Conservation (phyloP, 2,329 filamentous ascomycete genomes). For the Tolypocladium inflatum region DNA sequence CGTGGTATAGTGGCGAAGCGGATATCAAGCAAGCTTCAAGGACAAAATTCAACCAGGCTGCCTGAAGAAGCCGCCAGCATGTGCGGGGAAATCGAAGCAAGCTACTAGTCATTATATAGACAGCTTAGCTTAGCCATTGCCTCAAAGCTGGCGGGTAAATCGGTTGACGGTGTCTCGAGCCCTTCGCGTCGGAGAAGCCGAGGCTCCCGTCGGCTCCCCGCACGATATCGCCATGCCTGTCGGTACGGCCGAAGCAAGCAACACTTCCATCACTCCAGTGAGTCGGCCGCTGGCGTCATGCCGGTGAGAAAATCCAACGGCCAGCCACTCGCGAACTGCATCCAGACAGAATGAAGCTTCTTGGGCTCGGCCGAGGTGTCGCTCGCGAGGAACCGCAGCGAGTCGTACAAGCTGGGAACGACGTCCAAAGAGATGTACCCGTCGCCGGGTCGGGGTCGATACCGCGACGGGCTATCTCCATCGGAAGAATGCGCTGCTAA, state of each 20-base stretch:
- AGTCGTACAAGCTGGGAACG: conserved; percentile 1
- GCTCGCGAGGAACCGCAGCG: conserved; percentile 2
- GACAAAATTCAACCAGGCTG: background rate
- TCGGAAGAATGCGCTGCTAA: background rate
- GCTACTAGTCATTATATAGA: background rate
- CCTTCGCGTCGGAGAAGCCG: background rate
- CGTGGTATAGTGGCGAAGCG: background rate
- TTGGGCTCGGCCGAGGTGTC: conserved; percentile 1
- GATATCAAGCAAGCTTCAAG: background rate
- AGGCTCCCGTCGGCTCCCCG: background rate
- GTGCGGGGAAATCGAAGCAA: background rate
- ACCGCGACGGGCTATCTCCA: background rate
- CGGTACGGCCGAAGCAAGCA: background rate
- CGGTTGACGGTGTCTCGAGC: background rate
- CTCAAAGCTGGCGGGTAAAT: background rate
- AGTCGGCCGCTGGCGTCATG: background rate
- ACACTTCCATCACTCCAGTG: background rate
- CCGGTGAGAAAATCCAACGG: background rate
- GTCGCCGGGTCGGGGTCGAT: conserved; percentile 2
- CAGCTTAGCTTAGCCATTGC: background rate
- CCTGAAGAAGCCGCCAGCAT: background rate
- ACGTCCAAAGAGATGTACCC: background rate
- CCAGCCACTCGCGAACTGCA: conserved; percentile 2
- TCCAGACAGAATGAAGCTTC: conserved; percentile 2
- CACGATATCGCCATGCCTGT: background rate